Base-by-base conservation (phyloP, 208 protist genomes). In the Leishmania tropica region DNA sequence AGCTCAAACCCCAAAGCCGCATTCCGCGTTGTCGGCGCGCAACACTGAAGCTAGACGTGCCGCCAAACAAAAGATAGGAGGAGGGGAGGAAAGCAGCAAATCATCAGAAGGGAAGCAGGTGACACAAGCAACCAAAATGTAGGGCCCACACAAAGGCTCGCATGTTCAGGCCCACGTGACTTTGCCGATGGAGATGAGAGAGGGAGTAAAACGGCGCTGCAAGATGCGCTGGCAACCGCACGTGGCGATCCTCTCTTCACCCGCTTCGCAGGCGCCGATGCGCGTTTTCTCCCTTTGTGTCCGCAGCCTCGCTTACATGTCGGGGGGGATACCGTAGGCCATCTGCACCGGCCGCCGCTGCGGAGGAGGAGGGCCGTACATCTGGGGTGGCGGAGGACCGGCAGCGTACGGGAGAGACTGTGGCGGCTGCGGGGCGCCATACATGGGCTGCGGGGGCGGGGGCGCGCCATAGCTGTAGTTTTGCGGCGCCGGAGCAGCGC, bases 251-350 rank as follows among this genome's bases (percentile, higher is more conserved):
- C 19, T 42, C 40, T 28, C 45, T 51, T 31, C 31, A 28, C 28
- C 58, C 28, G 62, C 31, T 67, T 67, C 56, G 1, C 19, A 62
- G 56, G 24, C 6, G 8, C 8, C 6, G 24, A 51, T 1, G 42
- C 24, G 28, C 37, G 37, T 31, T n/a, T 13, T 0, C 40, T 1
- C 35, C 67, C 3, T 21, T 2, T 11, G 48, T 47, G 48, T 15
- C 37, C 24, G 13, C 3, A 74, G 3, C 1, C 21, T n/a, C 35
- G 40, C 42, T 74, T 24, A 87, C 80, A 87, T 77, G 40, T 81
- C 71, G 1, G 84, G 84, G 13, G 84, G 84, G 28, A 87, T 76
- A 8, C 84, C 84, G 56, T 85, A 87, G 21, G 84, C 84, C 80
- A 85, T 83, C 62, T 87, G 84, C 65, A 62, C 54, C 31, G 53